Percentiles rank a stretch among this genome's conserved stretches.
These are phyloP conservation scores for Trametes hirsuta DNA, from an alignment of 1,284 basidiomycete species.

Conservation along the genomic window DNA sequence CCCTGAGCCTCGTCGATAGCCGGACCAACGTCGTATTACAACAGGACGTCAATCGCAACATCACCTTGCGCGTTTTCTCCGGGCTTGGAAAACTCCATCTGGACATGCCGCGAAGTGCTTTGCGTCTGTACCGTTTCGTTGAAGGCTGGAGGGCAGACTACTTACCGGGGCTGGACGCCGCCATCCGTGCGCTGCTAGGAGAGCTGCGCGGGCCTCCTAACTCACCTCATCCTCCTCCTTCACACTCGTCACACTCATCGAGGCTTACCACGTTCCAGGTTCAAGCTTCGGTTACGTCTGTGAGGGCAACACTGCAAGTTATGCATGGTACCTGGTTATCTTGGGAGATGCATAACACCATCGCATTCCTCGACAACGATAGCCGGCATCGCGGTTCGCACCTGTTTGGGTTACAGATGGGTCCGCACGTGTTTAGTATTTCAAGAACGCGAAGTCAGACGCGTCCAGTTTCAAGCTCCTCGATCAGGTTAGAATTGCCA, in stretches of 20 bases:
- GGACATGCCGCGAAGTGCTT: conserved; percentile 76
- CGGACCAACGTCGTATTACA: conserved; percentile 49
- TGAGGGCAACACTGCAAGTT: conserved; percentile 69
- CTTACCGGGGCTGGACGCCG: conserved; percentile 68
- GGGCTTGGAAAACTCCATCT: conserved; percentile 51
- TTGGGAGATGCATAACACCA: conserved; percentile 61
- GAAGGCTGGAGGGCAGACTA: conserved; percentile 83
- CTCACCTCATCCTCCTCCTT: conserved; percentile 25
- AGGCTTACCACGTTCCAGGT: conserved; percentile 45
- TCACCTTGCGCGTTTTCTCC: conserved; percentile 47
- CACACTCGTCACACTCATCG: conserved; percentile 31
- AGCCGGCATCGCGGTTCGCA: conserved; percentile 40
- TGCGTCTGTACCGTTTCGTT: conserved; percentile 74
- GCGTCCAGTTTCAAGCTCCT: conserved; percentile 42
- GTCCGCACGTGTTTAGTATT: conserved; percentile 66
- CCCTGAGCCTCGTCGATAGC: conserved; percentile 50
- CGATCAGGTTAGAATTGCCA: conserved; percentile 67
- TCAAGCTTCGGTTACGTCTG: conserved; percentile 50
- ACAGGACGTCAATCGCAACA: conserved; percentile 44
- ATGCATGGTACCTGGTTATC: conserved; percentile 86
- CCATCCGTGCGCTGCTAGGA: conserved; percentile 63
- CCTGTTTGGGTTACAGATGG: conserved; percentile 65
- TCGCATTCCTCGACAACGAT: conserved; percentile 47
- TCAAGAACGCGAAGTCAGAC: conserved; percentile 48
- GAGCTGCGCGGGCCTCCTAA: conserved; percentile 54